These are phyloP conservation scores for Penicillium corylophilum DNA, from an alignment of 2,329 filamentous ascomycete genomes.

Conservation along the genomic window DNA sequence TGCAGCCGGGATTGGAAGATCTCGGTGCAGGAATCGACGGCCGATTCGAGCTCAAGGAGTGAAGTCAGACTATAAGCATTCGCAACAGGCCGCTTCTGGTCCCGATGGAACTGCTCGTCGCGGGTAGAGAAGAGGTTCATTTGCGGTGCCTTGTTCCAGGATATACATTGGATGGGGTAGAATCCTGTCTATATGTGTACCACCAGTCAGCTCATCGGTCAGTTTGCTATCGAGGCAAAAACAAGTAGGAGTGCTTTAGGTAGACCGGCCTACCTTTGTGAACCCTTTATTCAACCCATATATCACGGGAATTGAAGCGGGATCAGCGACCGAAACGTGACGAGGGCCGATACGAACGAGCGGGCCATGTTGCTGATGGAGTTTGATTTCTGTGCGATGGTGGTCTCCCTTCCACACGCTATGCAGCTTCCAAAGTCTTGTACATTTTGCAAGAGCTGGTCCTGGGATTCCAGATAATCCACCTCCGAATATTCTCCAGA, in stretches of 20 bases:
- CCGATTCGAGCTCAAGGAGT: slow-evolving; percentile 26
- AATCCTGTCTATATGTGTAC: slow-evolving; percentile 14
- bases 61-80: slow-evolving; percentile 30
- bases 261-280: too few species aligned
- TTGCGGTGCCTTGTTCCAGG: slow-evolving; percentile 22
- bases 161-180: slow-evolving; percentile 22
- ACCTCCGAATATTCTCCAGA: too few species aligned
- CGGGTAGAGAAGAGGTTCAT: slow-evolving; percentile 24
- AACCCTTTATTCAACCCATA: slow-evolving; percentile 18
- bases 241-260: too few species aligned
- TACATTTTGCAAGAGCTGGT: slow-evolving; percentile 14
- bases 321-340: slow-evolving; percentile 4
- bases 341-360: slow-evolving; percentile 10
- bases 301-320: slow-evolving; percentile 9
- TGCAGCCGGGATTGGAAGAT: slow-evolving; percentile 18
- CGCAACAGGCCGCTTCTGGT: slow-evolving; percentile 21
- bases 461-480: too few species aligned
- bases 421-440: slow-evolving; percentile 18
- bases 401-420: slow-evolving; percentile 19
- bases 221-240: background rate
- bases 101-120: slow-evolving; percentile 19
- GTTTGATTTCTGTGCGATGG: slow-evolving; percentile 12
- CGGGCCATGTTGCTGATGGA: slow-evolving; percentile 35
- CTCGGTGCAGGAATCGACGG: slow-evolving; percentile 27
- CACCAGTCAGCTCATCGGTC: background rate